Conservation (phyloP, 2,329 filamentous ascomycete species). For the Onygenales sp. region DNA sequence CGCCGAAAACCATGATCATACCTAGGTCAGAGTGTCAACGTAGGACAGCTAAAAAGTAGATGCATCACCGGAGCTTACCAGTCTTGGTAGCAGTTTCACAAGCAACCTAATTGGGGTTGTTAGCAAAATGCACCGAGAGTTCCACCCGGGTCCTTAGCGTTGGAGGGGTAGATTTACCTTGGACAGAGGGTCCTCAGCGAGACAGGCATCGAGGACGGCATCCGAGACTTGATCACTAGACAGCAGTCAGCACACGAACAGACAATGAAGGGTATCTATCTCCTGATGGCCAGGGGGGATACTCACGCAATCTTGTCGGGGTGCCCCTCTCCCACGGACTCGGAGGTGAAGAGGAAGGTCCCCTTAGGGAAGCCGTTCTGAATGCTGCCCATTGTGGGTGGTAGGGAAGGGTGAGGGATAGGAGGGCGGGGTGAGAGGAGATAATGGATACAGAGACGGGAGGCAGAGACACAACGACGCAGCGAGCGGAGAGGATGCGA, state of each 20-base stretch:
- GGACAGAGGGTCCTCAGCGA: conserved; percentile 88
- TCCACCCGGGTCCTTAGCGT: conserved; percentile 2
- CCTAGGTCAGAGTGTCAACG: conserved; percentile 21
- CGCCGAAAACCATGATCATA: conserved; percentile 97
- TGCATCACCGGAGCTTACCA: conserved; percentile 43
- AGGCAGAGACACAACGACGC: conserved; percentile 11
- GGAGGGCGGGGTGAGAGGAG: not conserved
- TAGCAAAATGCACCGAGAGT: not conserved
- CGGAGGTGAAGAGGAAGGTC: conserved; percentile 82
- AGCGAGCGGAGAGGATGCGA: conserved; percentile 14
- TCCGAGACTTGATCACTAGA: conserved; percentile 87
- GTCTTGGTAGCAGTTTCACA: conserved; percentile 99
- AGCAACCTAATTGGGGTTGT: conserved; percentile 49
- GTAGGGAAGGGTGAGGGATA: conserved; percentile 1
- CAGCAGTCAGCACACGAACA: conserved; percentile 2
- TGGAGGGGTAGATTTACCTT: conserved; percentile 47
- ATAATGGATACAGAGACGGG: conserved; percentile 5
- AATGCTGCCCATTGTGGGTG: conserved; percentile 45
- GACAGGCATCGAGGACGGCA: conserved; percentile 95
- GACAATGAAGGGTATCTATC: not conserved
- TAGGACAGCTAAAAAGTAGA: conserved; percentile 6
- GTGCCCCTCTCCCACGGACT: conserved; percentile 83
- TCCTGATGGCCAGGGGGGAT: conserved; percentile 14
- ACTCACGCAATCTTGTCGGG: conserved; percentile 84
- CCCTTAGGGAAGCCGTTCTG: conserved; percentile 35